A percentile compares a stretch with the other conserved stretches of the same genome.
These are phyloP conservation scores for Dendrobium officinale DNA, from an alignment of 106 monocot species.

Conservation along the genomic window DNA sequence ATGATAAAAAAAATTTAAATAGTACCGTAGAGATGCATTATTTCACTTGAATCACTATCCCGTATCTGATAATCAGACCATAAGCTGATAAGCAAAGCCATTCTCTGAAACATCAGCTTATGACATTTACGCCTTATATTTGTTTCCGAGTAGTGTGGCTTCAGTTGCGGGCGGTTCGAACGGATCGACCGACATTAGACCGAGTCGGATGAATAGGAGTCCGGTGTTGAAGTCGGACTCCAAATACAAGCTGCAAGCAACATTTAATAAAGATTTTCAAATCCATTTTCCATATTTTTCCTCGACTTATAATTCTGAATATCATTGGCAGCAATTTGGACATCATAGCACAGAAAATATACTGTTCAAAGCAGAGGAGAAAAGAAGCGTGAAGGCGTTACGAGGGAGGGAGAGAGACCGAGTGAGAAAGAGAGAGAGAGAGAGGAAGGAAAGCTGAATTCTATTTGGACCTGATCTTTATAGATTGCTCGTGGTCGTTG, in stretches of 20 bases:
- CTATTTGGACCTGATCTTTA: neutral
- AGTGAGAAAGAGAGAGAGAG: neutral
- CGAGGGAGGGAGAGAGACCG: neutral
- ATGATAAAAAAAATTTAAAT: too few species aligned
- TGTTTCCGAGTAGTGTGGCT: neutral
- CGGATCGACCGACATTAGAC: neutral
- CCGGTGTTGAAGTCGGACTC: neutral
- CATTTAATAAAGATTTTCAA: constrained; percentile 1
- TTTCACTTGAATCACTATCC: too few species aligned
- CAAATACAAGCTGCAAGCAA: neutral
- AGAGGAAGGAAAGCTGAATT: neutral
- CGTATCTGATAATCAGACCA: neutral
- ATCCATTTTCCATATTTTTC: neutral
- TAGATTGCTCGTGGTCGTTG: neutral
- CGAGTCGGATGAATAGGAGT: neutral
- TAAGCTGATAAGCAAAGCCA: neutral
- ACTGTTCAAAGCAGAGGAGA: neutral
- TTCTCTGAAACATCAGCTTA: neutral
- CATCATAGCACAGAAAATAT: neutral
- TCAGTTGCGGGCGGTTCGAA: neutral
- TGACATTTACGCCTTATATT: neutral
- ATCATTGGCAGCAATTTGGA: neutral
- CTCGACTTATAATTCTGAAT: neutral
- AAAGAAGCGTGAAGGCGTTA: neutral
- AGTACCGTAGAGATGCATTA: too few species aligned